A percentile compares a stretch with the other conserved stretches of the same genome.
Conservation (phyloP, 192 early-diverging fungal species). For the Mortierella hygrophila region DNA sequence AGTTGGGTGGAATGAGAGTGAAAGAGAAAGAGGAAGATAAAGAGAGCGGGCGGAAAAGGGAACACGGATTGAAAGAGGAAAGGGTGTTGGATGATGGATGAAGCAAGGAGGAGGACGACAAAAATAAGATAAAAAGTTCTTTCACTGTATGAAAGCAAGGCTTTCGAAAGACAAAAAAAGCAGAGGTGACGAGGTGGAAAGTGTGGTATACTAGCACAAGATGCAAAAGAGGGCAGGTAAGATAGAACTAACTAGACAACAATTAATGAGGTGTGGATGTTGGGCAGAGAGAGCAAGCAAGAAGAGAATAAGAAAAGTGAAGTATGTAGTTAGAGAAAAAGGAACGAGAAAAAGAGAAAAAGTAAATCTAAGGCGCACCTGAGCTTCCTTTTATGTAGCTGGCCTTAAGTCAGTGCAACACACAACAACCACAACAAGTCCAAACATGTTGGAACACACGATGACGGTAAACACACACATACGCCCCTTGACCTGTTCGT, state of each 20-base stretch:
- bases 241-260: not conserved
- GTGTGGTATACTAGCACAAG: not conserved
- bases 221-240: not conserved
- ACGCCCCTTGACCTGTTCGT: no score
- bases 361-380: not conserved
- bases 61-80: not conserved
- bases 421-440: no score
- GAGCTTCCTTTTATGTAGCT: not conserved
- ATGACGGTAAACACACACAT: not conserved
- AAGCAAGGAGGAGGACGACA: not conserved
- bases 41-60: not conserved
- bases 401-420: not conserved
- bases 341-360: not conserved
- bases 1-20: not conserved
- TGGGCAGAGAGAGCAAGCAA: not conserved
- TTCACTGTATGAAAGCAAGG: not conserved
- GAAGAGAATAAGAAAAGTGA: not conserved
- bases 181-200: not conserved
- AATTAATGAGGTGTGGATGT: not conserved
- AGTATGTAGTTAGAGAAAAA: not conserved
- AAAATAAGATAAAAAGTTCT: no score
- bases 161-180: conserved; percentile 1
- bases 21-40: not conserved
- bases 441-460: no score
- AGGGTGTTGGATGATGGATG: not conserved